Conservation (phyloP, 2,329 filamentous ascomycete species). For the Cordyceps javanica region DNA sequence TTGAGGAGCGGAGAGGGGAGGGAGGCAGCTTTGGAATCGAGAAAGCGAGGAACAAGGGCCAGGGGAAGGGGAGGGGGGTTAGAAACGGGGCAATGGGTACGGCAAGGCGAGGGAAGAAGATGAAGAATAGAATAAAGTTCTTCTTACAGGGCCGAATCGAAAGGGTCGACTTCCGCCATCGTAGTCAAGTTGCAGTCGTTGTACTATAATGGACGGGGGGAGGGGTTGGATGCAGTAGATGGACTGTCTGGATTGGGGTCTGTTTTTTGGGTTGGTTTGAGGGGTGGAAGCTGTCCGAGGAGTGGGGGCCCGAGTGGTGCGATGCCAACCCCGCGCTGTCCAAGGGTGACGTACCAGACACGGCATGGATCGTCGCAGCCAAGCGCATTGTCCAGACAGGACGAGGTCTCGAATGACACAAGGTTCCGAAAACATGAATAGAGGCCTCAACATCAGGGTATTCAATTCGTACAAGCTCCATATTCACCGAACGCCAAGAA, state of each 20-base stretch:
- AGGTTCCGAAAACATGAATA: neutral
- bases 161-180: conserved; percentile 56
- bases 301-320: conserved; percentile 3
- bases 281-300: neutral
- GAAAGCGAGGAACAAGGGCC: too few relatives aligned
- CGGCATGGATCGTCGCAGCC: neutral
- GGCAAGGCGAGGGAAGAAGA: conserved; percentile 1
- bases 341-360: conserved; percentile 4
- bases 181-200: neutral
- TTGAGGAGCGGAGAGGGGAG: too few relatives aligned
- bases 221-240: neutral
- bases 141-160: conserved; percentile 71
- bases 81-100: neutral
- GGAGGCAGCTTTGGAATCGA: too few relatives aligned
- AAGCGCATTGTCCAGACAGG: too few relatives aligned
- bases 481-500: neutral
- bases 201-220: neutral
- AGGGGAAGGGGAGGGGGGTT: conserved; percentile 11
- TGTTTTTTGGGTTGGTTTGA: neutral
- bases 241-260: conserved; percentile 1
- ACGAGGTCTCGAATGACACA: neutral
- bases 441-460: neutral
- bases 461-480: neutral
- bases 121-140: too few relatives aligned
- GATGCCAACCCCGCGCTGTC: neutral